Evolutionary conservation across 805 yeast genomes (phyloP).

Genomic region (Lachancea waltii): DNA sequence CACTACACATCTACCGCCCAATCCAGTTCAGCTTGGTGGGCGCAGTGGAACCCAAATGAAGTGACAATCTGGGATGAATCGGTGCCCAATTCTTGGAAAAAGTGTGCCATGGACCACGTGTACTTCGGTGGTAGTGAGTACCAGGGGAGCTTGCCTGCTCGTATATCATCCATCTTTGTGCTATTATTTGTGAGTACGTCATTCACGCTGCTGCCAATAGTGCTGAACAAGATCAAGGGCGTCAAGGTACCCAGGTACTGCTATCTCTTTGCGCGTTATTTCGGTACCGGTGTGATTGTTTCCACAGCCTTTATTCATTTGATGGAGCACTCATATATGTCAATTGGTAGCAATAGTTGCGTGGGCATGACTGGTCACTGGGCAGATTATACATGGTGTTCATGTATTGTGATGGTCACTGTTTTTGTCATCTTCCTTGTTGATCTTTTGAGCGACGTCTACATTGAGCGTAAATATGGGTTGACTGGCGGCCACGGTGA

Average conservation of each 20-base stretch:
- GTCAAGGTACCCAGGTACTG: constrained; percentile 44
- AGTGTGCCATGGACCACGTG: constrained; percentile 38
- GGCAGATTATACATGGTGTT: constrained; percentile 49
- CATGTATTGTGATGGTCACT: constrained; percentile 46
- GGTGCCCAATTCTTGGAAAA: constrained; percentile 36
- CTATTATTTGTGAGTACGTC: constrained; percentile 51
- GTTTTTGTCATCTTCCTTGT: constrained; percentile 41
- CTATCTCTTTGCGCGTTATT: constrained; percentile 63
- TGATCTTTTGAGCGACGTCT: constrained; percentile 44
- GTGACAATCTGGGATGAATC: constrained; percentile 28
- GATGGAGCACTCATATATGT: constrained; percentile 36
- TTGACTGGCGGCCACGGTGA: constrained; percentile 1
- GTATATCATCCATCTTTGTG: constrained; percentile 60
- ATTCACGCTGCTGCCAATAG: constrained; percentile 55
- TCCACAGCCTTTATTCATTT: constrained; percentile 78
- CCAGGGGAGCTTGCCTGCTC: constrained; percentile 35
- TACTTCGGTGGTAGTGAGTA: constrained; percentile 36
- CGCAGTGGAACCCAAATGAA: constrained; percentile 18
- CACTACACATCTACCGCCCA: background rate
- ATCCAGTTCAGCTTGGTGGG: constrained; percentile 6
- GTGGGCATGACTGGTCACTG: constrained; percentile 47
- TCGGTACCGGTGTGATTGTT: constrained; percentile 79
- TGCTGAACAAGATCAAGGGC: constrained; percentile 27
- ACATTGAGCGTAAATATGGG: constrained; percentile 32
- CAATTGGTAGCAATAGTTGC: constrained; percentile 43